Evolutionary conservation across 352 stramenopile genomes (phyloP), one percentile per base, ranked within the genome.

Genomic region (Aphanomyces euteiches): DNA sequence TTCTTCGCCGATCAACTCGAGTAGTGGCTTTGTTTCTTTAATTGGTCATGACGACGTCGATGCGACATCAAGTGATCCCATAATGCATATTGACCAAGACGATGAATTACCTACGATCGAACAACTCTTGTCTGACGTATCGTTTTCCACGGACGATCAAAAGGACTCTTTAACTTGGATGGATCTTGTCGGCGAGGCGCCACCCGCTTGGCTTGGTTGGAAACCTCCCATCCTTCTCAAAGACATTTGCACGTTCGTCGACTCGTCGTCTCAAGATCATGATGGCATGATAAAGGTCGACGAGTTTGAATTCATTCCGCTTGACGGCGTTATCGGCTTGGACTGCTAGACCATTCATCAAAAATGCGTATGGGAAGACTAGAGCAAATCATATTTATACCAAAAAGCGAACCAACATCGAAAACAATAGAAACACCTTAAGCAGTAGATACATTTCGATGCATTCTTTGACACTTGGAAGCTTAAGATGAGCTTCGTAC

Each of bases 271-370:
- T 12, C 50, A 19, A 58, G 43, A 58, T 12, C 8, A 17, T 19
- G 50, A 12, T 36, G 21, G 8, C 7, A 58, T 36, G 7, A 12
- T 58, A 10, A 19, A 7, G 17, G 21, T 13, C 15, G 50, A 58
- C 50, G 21, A 19, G 17, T 58, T 58, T 58, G 50, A 50, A n/a
- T 50, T 50, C 17, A n/a, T 50, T 50, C 43, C 43, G 43, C 43
- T 50, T 50, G 43, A 50, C 43, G 10, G 43, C 43, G 43, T 50
- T 50, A n/a, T 50, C 43, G 28, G 28, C 28, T 28, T 28, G 28
- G 28, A 2, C 28, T 28, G 28, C 28, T 28, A 28, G 28, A 28
- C 28, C 28, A 28, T 28, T 28, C 28, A 28, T 28, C 28, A 28
- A 28, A 28, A 28, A 28, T 28, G 28, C 28, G 28, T 28, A 28